phyloP scores from a whole-genome alignment of 2,329 filamentous ascomycete species.

The Anthostomella pinea region DNA sequence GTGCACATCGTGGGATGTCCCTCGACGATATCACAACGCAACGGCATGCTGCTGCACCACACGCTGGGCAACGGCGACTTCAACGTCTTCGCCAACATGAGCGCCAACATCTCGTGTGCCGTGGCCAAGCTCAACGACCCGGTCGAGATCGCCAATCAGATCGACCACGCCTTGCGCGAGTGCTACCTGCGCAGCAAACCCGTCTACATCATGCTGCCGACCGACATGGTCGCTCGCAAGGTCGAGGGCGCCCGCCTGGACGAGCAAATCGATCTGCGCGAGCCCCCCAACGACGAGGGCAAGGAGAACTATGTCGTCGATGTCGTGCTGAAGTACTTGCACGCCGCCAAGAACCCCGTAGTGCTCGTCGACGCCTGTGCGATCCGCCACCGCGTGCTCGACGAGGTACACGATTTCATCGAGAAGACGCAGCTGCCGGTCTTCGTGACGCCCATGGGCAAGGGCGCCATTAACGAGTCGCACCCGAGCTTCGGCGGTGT shows the following conservation, averaged over 20 bases:
- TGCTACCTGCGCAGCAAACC: conserved; percentile 73
- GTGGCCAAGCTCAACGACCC: conserved; percentile 69
- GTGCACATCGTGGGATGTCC: conserved; percentile 57
- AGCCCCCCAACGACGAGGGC: conserved; percentile 63
- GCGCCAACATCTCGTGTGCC: conserved; percentile 65
- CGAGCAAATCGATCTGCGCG: conserved; percentile 65
- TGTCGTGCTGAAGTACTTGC: conserved; percentile 70
- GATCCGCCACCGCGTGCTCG: conserved; percentile 69
- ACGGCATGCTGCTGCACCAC: conserved; percentile 58
- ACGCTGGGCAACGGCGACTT: conserved; percentile 78
- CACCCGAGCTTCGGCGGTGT: conserved; percentile 77
- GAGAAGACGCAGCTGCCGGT: conserved; percentile 73
- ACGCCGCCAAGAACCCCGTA: conserved; percentile 69
- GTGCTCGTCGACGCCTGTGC: conserved; percentile 83
- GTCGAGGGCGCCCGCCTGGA: conserved; percentile 70
- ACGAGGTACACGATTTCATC: conserved; percentile 71
- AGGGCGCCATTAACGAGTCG: conserved; percentile 76
- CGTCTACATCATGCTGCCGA: conserved; percentile 80
- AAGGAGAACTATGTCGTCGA: conserved; percentile 82
- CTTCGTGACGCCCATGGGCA: conserved; percentile 89
- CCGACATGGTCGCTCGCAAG: conserved; percentile 75
- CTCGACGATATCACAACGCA: conserved; percentile 43
- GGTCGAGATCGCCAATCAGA: conserved; percentile 66
- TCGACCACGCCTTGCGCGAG: conserved; percentile 73
- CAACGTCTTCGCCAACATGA: conserved; percentile 80